Evolutionary conservation across 495 filamentous ascomycete genomes (phyloP), one percentile per base, ranked within the genome.

Genomic region (Staphylotrichum tortipilum): DNA sequence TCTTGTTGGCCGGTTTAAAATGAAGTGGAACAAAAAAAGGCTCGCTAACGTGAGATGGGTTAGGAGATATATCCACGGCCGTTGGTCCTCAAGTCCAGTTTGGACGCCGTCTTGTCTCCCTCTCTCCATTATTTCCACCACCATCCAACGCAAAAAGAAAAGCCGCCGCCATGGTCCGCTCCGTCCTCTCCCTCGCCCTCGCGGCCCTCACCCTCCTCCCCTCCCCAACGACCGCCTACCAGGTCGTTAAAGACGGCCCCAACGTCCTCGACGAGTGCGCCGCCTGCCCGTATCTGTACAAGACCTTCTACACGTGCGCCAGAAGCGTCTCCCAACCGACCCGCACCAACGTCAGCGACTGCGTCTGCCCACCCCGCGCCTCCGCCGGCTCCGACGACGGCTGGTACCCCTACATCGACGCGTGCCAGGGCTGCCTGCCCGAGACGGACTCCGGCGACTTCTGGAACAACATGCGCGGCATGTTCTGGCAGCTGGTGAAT

Each of bases 361-460:
- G 31, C 31, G 31, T 34, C 31, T 34, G 31, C 11, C 31, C 31
- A 12, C 31, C 31, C 31, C 31, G 31, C 31, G 7, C 31, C 31
- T 34, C 31, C 31, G 31, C 10, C 11, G 31, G 31, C 31, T 34
- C 31, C 31, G 31, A 47, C 44, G 22, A 37, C 44, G 33, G 44
- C n/a, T 47, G 44, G 44, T 47, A 47, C n/a, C 21, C 44, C 31
- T 47, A 47, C 33, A 11, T 47, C 33, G 33, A 47, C 14, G 15
- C 44, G 18, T 47, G 33, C 44, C 22, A n/a, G 4, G 31, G 44
- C 21, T 36, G 33, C n/a, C 43, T 47, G 31, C 44, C 44, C 1
- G 2, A 3, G 9, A 26, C 33, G 33, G 33, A 11, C 21, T 24
- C 44, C 21, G 44, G 22, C 44, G 44, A 47, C 5, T 47, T 47